Evolutionary conservation across 176 grass and related monocot species (phyloP), one percentile per base, ranked within the genome.

Genomic region (Tillandsia leiboldiana): DNA sequence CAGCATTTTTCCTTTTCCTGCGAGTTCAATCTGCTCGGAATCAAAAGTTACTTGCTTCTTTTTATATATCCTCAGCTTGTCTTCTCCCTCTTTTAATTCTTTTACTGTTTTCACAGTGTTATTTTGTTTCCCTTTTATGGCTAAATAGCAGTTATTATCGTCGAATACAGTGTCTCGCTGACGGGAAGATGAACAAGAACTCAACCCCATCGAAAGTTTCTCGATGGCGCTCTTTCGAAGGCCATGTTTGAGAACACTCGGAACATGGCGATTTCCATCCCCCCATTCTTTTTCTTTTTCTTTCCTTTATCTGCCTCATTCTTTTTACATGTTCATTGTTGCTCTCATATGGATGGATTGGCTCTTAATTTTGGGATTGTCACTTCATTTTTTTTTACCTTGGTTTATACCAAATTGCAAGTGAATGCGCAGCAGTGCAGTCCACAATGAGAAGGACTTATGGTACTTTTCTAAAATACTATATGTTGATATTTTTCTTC

Each of bases 71-170:
- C 20, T 18, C 9, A n/a, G 54, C 47, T 14, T 63, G 24, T 58
- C 47, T 50, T 22, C n/a, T n/a, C n/a, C 73, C 7, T 2, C 56
- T 14, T 66, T 51, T 69, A 50, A 63, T 10, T 13, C 51, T 82
- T 78, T 61, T 71, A 52, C 61, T 67, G 66, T 26, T 71, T 71
- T 83, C 78, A 85, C 83, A 77, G 75, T 87, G 64, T 78, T 70
- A 77, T 73, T 84, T 72, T 73, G 63, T 71, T 22, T 70, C 80
- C 70, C 57, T 53, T 64, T 70, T 65, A 73, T 86, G 70, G 58
- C 64, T 70, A 33, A 33, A 85, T 90, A 73, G 83, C 84, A 96
- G 84, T 86, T 96, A 78, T 79, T 88, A 74, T 81, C 78, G 75
- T 75, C 83, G 33, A 42, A 42, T 90, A 82, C 77, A 68, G 73